phyloP scores from a whole-genome alignment of 345 rosid species.

The Camelina sativa region DNA sequence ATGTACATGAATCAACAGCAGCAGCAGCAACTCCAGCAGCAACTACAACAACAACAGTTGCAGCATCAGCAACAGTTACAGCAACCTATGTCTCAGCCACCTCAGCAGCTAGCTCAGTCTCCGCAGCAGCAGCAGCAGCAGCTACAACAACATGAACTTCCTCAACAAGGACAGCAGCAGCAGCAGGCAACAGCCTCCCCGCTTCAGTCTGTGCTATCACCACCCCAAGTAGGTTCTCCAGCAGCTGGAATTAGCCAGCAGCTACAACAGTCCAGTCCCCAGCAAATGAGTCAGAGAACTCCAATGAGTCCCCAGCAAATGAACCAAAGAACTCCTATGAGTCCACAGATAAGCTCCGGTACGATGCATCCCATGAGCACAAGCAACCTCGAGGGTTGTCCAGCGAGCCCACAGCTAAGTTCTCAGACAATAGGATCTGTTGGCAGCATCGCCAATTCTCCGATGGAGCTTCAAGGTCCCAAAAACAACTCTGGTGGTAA shows the following conservation, averaged over 20 bases:
- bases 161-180: slow-evolving; percentile 51
- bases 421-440: slow-evolving; percentile 94
- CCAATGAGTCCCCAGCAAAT: slow-evolving; percentile 88
- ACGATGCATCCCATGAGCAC: slow-evolving; percentile 75
- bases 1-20: slow-evolving; percentile 70
- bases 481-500: slow-evolving; percentile 73
- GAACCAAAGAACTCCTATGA: slow-evolving; percentile 84
- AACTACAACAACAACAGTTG: slow-evolving; percentile 40
- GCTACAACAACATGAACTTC: slow-evolving; percentile 44
- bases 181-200: slow-evolving; percentile 62
- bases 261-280: slow-evolving; percentile 62
- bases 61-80: slow-evolving; percentile 53
- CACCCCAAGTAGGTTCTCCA: slow-evolving; percentile 79
- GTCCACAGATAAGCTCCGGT: slow-evolving; percentile 89
- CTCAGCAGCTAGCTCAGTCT: slow-evolving; percentile 42
- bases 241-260: slow-evolving; percentile 72
- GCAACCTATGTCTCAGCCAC: slow-evolving; percentile 47
- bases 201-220: slow-evolving; percentile 77
- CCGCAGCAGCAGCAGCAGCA: slow-evolving; percentile 50
- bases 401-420: slow-evolving; percentile 95
- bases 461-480: slow-evolving; percentile 91
- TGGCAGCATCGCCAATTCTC: slow-evolving; percentile 88
- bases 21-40: slow-evolving; percentile 47
- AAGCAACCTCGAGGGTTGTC: slow-evolving; percentile 80
- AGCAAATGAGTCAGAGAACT: slow-evolving; percentile 60